Evolutionary conservation across 805 yeast genomes (phyloP), one percentile per base, ranked within the genome.

Genomic region (Sugiyamaella mastotermitis): DNA sequence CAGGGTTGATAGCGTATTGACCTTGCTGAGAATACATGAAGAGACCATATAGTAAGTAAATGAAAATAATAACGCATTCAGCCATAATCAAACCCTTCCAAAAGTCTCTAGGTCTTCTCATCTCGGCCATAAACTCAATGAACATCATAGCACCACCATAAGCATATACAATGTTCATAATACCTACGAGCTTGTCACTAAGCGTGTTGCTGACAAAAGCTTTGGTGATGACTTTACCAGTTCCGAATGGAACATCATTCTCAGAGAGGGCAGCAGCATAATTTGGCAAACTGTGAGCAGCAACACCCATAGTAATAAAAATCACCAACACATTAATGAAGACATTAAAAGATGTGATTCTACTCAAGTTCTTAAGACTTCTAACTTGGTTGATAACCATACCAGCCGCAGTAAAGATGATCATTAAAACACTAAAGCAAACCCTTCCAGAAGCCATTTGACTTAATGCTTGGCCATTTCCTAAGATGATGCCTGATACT

Each of bases 91-190:
- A 58, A 34, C 70, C 69, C 45, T 65, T 62, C 64, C 69, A 60
- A 48, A 68, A 68, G 37, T 68, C 71, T 57, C 54, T 53, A 5
- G 72, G 72, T 34, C 64, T 56, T 35, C 50, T 57, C 69, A 68
- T 62, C 48, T 68, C 72, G 10, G 72, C 64, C 51, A 67, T 54
- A 30, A 68, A 58, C 45, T 68, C 72, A 5, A 66, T 60, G 51
- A 66, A 67, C 30, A 66, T 62, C 35, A 68, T 57, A 10, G 71
- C 67, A 40, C 72, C 73, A 18, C 71, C 72, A 56, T 65, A 68
- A 1, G 70, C 66, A 46, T 62, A 68, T n/a, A 68, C 66, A 43
- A 67, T 58, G 42, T 67, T 66, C 49, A 65, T 57, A 42, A 62
- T 38, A 4, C 42, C 44, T 2, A 28, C 38, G n/a, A 41, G 23